Evolutionary conservation across 2,329 filamentous ascomycete species (phyloP).

Genomic region (Xylariaceae sp.): DNA sequence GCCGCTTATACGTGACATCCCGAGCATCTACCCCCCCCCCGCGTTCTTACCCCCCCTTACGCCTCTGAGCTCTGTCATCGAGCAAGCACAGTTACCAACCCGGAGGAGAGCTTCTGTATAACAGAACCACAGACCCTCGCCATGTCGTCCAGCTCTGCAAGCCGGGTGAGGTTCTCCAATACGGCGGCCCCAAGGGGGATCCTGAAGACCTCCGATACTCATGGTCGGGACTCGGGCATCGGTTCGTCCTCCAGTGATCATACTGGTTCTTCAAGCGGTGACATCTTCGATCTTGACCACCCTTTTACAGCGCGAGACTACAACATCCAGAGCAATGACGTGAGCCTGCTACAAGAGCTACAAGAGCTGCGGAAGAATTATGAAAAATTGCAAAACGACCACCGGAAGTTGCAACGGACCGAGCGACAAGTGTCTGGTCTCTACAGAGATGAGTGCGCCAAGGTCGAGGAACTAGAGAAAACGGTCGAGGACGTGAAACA

Average conservation of each 20-base stretch:
- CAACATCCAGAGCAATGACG: conserved; percentile 16
- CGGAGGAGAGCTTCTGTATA: not conserved
- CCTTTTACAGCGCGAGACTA: conserved; percentile 11
- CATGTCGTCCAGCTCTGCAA: not conserved
- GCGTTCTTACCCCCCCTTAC: not conserved
- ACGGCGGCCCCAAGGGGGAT: not conserved
- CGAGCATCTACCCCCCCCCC: not conserved
- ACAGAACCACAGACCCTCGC: not conserved
- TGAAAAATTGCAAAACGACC: not conserved
- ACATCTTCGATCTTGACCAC: not conserved
- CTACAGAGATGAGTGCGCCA: not conserved
- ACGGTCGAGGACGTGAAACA: not conserved
- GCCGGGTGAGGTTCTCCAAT: not conserved
- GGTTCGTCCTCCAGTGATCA: not conserved
- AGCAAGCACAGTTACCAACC: too few relatives aligned
- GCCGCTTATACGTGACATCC: not conserved
- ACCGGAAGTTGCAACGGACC: not conserved
- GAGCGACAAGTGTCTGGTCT: not conserved
- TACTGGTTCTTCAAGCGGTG: not conserved
- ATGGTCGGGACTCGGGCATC: not conserved
- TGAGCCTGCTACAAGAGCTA: conserved; percentile 6
- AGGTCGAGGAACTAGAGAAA: not conserved
- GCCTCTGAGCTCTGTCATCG: not conserved
- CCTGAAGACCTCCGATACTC: not conserved
- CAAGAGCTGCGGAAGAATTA: not conserved